Evolutionary conservation across 805 yeast species (phyloP), one percentile per base, ranked within the genome.

Genomic region (Candida maris): DNA sequence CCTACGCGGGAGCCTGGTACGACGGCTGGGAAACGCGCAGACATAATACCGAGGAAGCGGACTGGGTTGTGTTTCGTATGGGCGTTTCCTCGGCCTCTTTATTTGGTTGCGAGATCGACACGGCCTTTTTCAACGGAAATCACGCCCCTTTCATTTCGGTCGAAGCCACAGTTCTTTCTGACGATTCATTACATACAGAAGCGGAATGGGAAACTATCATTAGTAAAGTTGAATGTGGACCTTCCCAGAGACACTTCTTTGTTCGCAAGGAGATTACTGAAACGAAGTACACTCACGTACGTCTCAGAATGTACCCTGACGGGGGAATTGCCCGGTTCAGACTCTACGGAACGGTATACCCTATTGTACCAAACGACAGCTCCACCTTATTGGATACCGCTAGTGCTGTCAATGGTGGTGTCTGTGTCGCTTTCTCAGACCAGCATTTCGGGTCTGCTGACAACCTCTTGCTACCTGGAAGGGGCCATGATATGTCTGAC

Each of bases 1-100:
- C 81, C 2, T 83, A 75, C 41, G 75, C 89, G 3, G 97, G 97
- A 34, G 96, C 96, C 4, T 91, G 97, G 96, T 91, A 86, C 57
- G 98, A 91, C 50, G 98, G 98, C 16, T 91, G 97, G 97, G 97
- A 91, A 62, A 91, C 97, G 9, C 73, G 97, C 58, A 75, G 98
- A 63, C 98, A 91, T 68, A 91, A 91, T 61, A 64, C 77, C 1
- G 85, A 70, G 37, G 86, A 77, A 37, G 83, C 84, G 27, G 98
- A 91, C 57, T 91, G 93, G 87, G 96, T 85, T 14, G 68, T 85
- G 19, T 64, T 89, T 59, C 74, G 77, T 56, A 68, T 86, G 59
- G 97, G 97, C 14, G 97, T 89, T 15, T 67, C 85, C 2, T 71
- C 83, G 19, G 96, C 97, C 1, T 70, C 70, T 31, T 59, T 91